Percentiles rank a stretch among this genome's conserved stretches.
These are phyloP conservation scores for Cryptococcus sp. DNA, from an alignment of 1,284 basidiomycete genomes.

Conservation along the genomic window DNA sequence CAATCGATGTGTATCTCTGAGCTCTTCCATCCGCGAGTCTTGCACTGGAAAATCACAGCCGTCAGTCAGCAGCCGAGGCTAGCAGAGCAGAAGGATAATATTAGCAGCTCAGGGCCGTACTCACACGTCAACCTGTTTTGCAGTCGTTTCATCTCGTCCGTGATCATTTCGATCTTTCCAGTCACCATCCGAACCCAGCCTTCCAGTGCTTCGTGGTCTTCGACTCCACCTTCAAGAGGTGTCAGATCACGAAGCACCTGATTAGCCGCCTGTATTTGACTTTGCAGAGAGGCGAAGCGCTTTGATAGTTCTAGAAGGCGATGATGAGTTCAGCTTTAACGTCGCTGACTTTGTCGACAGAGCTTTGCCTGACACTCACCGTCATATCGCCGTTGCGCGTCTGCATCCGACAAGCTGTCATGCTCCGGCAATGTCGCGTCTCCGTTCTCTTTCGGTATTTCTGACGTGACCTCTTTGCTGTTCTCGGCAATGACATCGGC, in stretches of 20 bases:
- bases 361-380: conserved; percentile 19
- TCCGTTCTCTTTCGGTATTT: conserved; percentile 1
- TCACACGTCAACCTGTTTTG: conserved; percentile 70
- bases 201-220: conserved; percentile 66
- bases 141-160: conserved; percentile 67
- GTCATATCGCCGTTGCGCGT: conserved; percentile 36
- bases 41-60: conserved; percentile 62
- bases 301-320: conserved; percentile 34
- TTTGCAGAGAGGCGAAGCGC: conserved; percentile 35
- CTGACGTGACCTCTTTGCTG: conserved; percentile 1
- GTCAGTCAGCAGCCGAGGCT: conserved; percentile 13
- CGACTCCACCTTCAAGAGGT: conserved; percentile 64
- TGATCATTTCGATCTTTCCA: conserved; percentile 67
- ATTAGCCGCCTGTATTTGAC: conserved; percentile 61
- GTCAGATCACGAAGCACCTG: conserved; percentile 70
- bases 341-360: not conserved
- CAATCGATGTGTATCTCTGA: conserved; percentile 75
- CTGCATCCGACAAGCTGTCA: conserved; percentile 18
- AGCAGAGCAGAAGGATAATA: not conserved
- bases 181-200: conserved; percentile 71
- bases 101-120: conserved; percentile 29
- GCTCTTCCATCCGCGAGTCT: conserved; percentile 77
- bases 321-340: not conserved
- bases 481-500: conserved; percentile 2
- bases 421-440: conserved; percentile 12